Base-by-base conservation (phyloP, 805 yeast genomes). In the Schwanniomyces polymorphus region DNA sequence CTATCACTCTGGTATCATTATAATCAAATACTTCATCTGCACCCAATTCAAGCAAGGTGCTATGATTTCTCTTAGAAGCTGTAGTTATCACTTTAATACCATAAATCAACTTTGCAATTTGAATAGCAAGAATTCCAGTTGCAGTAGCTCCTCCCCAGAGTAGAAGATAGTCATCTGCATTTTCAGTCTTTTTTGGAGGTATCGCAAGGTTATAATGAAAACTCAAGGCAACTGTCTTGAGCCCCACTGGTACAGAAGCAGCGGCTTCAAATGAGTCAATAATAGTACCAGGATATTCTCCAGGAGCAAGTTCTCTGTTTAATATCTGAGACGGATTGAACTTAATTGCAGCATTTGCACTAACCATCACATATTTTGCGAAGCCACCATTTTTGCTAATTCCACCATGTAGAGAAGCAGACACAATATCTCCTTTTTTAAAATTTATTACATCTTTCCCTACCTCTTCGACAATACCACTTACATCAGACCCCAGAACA, bases 101-200 rank as follows among this genome's bases (percentile, higher is more conserved):
- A 44, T 52, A 68, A 7, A 78, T 49, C 28, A 69, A 58, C 54
- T 78, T 79, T 12, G 60, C 59, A 39, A 83, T 52, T 69, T 86
- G 91, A 45, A 84, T 75, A 9, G 82, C 80, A 21, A 69, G 41
- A 43, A 68, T 71, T 23, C 90, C 91, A 9, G 84, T 74, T 17
- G 86, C 76, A 17, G 87, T 75, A n/a, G 88, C 80, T 52, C 86
- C 91, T 57, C 86, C 85, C 84, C 85, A 81, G 39, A 83, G 67
- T 42, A 83, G 58, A 33, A 82, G 58, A 50, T 68, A 68, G 48
- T 68, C 68, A 37, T 44, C 44, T 5, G 16, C n/a, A 37, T 44
- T 28, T 6, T 43, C 43, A 4, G 14, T 11, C 25, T 48, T 48
- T 18, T 48, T 35, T 34, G 41, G 39, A 3, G 42, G 31, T 16